phyloP scores from a whole-genome alignment of 1,139 yeast genomes.

The Blastobotrys malaysiensis region DNA sequence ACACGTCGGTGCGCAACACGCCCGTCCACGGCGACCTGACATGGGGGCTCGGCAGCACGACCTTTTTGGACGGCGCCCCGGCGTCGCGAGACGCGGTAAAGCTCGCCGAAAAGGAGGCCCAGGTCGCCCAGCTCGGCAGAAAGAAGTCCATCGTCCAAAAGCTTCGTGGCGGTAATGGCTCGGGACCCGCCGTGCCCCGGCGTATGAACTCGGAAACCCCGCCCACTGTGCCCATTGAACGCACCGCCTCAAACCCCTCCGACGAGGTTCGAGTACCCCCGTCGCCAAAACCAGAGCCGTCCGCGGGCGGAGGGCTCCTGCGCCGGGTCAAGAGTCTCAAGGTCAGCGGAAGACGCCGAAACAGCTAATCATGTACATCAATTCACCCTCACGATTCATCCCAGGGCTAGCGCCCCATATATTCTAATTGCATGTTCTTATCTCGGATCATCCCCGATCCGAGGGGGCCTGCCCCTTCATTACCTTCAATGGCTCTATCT shows the following conservation, averaged over 20 bases:
- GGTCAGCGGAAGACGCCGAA: constrained; percentile 37
- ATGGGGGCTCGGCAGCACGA: constrained; percentile 82
- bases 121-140: constrained; percentile 27
- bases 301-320: constrained; percentile 44
- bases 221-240: constrained; percentile 6
- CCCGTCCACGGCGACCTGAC: constrained; percentile 83
- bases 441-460: too few species aligned
- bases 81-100: constrained; percentile 57
- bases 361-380: not conserved
- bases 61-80: constrained; percentile 95
- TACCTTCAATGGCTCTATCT: too few species aligned
- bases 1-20: constrained; percentile 59
- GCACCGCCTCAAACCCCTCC: constrained; percentile 11
- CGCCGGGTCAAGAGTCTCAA: constrained; percentile 85
- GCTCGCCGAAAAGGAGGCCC: constrained; percentile 29
- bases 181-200: constrained; percentile 18
- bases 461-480: too few species aligned
- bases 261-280: not conserved
- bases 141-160: constrained; percentile 74
- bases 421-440: too few species aligned
- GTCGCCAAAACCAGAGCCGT: constrained; percentile 4
- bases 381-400: too few species aligned
- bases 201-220: constrained; percentile 2
- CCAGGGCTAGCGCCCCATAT: too few species aligned
- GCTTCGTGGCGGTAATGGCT: constrained; percentile 37